Evolutionary conservation across 441 rosid species (phyloP).

Genomic region (Brassica balearica): DNA sequence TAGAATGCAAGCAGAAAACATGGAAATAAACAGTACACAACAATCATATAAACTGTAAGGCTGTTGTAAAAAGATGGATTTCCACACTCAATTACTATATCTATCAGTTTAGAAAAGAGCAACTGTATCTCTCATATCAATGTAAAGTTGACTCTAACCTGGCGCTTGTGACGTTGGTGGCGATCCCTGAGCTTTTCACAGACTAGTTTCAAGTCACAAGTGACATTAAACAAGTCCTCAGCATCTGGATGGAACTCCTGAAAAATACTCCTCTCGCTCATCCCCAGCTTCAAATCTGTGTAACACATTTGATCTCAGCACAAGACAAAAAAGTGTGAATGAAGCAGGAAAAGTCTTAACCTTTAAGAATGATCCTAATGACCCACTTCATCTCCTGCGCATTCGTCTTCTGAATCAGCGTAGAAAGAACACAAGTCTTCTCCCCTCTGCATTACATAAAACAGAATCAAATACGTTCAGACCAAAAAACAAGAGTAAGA

Average conservation of each 20-base stretch:
- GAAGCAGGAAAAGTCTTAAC: slow-evolving; percentile 42
- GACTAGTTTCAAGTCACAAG: slow-evolving; percentile 93
- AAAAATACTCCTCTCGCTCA: slow-evolving; percentile 91
- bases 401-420: slow-evolving; percentile 87
- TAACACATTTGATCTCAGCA: neutral
- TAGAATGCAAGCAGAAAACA: too few relatives aligned
- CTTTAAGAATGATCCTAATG: slow-evolving; percentile 92
- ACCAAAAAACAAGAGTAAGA: neutral
- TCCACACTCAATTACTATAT: neutral
- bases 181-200: slow-evolving; percentile 89
- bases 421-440: slow-evolving; percentile 68
- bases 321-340: neutral
- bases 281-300: slow-evolving; percentile 85
- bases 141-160: too few relatives aligned
- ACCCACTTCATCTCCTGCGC: slow-evolving; percentile 99
- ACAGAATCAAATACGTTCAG: slow-evolving; percentile 8
- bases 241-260: slow-evolving; percentile 99
- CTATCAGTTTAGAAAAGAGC: neutral
- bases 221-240: slow-evolving; percentile 93
- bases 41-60: too few relatives aligned
- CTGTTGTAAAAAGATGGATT: neutral
- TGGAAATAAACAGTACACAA: too few relatives aligned
- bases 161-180: slow-evolving; percentile 88
- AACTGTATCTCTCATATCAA: neutral
- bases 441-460: slow-evolving; percentile 57